These are phyloP conservation scores for Tuber indicum DNA, from an alignment of 495 filamentous ascomycete species.

Conservation along the genomic window DNA sequence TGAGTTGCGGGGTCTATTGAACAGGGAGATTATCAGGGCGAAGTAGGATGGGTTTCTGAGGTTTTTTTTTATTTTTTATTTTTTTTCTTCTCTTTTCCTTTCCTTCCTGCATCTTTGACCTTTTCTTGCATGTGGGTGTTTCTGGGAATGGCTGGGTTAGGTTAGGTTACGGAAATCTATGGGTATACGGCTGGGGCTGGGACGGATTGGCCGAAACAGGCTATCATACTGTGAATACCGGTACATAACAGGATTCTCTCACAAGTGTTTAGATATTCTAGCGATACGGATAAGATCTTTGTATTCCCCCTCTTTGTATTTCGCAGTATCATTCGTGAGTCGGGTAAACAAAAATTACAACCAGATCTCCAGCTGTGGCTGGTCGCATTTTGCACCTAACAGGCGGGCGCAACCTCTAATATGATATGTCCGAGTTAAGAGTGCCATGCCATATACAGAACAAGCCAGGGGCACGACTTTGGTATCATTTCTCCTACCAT, in stretches of 20 bases:
- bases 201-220: not conserved
- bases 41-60: constrained; percentile 10
- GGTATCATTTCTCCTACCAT: too few species aligned
- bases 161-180: not conserved
- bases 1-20: constrained; percentile 69
- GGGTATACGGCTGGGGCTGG: not conserved
- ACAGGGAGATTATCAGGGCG: constrained; percentile 54
- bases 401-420: not conserved
- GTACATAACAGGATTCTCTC: not conserved
- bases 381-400: not conserved
- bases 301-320: not conserved
- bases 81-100: not conserved
- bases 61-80: not conserved
- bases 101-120: not conserved
- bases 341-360: not conserved
- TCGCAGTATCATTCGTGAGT: not conserved
- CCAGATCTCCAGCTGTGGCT: not conserved
- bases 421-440: not conserved
- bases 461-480: too few species aligned
- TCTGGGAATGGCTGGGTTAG: not conserved
- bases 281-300: not conserved
- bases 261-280: not conserved
- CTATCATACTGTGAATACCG: not conserved
- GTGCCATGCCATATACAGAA: too few species aligned
- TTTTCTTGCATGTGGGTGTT: constrained; percentile 1